phyloP scores from a whole-genome alignment of 768 basidiomycete genomes.

The Suillus placidus region DNA sequence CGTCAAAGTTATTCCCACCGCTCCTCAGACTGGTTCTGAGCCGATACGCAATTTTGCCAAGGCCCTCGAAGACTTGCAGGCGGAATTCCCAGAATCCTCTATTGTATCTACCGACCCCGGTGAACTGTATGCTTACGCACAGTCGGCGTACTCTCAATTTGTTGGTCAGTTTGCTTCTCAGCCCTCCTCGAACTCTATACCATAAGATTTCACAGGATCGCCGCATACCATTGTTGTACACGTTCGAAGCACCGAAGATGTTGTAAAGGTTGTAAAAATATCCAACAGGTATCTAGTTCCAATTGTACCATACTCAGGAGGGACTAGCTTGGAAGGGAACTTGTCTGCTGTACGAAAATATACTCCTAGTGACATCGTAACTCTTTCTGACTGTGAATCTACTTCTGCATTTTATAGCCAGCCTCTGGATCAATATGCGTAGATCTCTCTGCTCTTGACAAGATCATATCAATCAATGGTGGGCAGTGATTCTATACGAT shows the following conservation, averaged over 20 bases:
- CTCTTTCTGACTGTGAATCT: constrained; percentile 1
- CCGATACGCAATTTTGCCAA: constrained; percentile 34
- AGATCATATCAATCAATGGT: constrained; percentile 57
- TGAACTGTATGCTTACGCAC: constrained; percentile 56
- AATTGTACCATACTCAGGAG: constrained; percentile 77
- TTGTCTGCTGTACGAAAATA: constrained; percentile 58
- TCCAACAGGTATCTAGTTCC: constrained; percentile 71
- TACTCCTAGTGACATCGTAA: neutral
- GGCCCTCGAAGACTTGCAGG: constrained; percentile 53
- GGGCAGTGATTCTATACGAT: constrained; percentile 25
- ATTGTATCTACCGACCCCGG: constrained; percentile 53
- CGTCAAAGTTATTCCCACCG: neutral
- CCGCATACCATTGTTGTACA: constrained; percentile 47
- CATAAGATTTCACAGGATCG: constrained; percentile 6
- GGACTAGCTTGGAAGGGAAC: constrained; percentile 84
- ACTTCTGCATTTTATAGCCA: constrained; percentile 8
- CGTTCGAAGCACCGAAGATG: constrained; percentile 71
- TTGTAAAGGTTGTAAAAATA: constrained; percentile 73
- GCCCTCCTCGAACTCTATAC: constrained; percentile 29
- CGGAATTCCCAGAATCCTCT: constrained; percentile 43
- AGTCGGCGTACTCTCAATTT: constrained; percentile 66
- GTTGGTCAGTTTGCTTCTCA: constrained; percentile 38
- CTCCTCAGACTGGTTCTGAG: neutral
- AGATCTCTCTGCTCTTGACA: constrained; percentile 62
- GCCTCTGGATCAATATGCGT: constrained; percentile 56